A percentile compares a stretch with the other conserved stretches of the same genome.
These are phyloP conservation scores for Tricholoma furcatifolium DNA, from an alignment of 768 basidiomycete species.

Conservation along the genomic window DNA sequence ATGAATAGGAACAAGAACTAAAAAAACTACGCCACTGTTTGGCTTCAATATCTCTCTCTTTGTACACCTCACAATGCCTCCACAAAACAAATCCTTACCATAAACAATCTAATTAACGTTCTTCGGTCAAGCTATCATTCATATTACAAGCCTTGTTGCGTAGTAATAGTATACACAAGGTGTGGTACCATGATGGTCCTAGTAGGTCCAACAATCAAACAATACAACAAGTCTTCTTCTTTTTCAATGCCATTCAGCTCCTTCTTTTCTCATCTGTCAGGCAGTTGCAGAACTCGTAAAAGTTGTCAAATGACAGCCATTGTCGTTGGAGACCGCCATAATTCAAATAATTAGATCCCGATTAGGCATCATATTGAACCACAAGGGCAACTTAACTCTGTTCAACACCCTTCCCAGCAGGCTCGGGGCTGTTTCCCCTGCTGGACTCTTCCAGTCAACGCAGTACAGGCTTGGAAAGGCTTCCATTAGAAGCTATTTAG, in stretches of 20 bases:
- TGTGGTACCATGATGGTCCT: too few species aligned
- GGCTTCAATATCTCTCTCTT: slow-evolving; percentile 22
- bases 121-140: too few species aligned
- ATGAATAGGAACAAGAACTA: slow-evolving; percentile 22
- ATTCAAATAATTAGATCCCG: slow-evolving; percentile 4
- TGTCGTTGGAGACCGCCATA: too few species aligned
- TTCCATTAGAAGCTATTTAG: not conserved
- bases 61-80: slow-evolving; percentile 21
- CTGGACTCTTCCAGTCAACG: slow-evolving; percentile 2
- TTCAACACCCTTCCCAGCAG: slow-evolving; percentile 1
- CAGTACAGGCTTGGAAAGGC: not conserved
- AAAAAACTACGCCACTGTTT: slow-evolving; percentile 29
- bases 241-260: too few species aligned
- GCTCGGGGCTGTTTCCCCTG: not conserved
- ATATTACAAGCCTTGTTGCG: too few species aligned
- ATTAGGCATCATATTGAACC: slow-evolving; percentile 10
- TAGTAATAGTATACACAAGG: too few species aligned
- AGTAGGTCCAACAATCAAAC: too few species aligned
- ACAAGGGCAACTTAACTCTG: not conserved
- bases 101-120: too few species aligned
- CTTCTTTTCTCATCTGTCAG: too few species aligned
- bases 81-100: not conserved
- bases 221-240: too few species aligned
- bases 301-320: too few species aligned
- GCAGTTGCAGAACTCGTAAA: too few species aligned